A percentile compares a stretch with the other conserved stretches of the same genome.
These are phyloP conservation scores for Malassezia japonica DNA, from an alignment of 1,284 basidiomycete genomes.

Conservation along the genomic window DNA sequence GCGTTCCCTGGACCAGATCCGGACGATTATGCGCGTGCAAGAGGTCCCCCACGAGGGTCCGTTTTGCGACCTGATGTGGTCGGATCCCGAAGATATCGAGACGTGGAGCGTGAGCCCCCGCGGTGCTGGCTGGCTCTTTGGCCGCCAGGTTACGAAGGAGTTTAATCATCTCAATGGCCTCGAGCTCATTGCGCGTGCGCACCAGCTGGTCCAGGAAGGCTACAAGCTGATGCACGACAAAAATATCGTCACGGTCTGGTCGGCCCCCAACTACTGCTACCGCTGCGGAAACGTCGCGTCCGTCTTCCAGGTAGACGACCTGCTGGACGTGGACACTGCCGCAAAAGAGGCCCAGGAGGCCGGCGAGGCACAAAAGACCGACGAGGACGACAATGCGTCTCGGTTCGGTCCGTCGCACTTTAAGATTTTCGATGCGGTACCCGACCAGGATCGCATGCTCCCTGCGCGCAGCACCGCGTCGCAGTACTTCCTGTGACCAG, in stretches of 20 bases:
- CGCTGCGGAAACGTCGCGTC: constrained; percentile 48
- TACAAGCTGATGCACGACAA: constrained; percentile 38
- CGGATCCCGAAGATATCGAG: constrained; percentile 88
- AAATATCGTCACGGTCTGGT: constrained; percentile 35
- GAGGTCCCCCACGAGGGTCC: constrained; percentile 97
- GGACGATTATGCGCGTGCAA: constrained; percentile 78
- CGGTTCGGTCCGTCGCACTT: constrained; percentile 46
- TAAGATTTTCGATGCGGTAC: constrained; percentile 50
- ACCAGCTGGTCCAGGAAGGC: constrained; percentile 71
- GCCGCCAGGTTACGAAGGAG: constrained; percentile 74
- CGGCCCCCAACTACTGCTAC: constrained; percentile 38
- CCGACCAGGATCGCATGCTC: constrained; percentile 28
- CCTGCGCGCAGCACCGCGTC: constrained; percentile 21
- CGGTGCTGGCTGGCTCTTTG: constrained; percentile 94
- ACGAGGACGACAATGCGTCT: constrained; percentile 19
- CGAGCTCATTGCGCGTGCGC: constrained; percentile 75
- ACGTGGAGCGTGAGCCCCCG: constrained; percentile 90
- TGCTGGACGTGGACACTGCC: constrained; percentile 13
- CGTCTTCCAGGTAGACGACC: constrained; percentile 43
- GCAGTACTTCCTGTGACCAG: constrained; percentile 26
- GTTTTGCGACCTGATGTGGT: constrained; percentile 59
- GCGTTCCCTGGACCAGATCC: constrained; percentile 57
- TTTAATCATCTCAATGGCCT: constrained; percentile 86
- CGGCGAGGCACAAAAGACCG: not conserved
- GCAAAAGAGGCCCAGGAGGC: not conserved